phyloP scores from a whole-genome alignment of 805 yeast species.

The Saccharomycopsis synnaedendra region DNA sequence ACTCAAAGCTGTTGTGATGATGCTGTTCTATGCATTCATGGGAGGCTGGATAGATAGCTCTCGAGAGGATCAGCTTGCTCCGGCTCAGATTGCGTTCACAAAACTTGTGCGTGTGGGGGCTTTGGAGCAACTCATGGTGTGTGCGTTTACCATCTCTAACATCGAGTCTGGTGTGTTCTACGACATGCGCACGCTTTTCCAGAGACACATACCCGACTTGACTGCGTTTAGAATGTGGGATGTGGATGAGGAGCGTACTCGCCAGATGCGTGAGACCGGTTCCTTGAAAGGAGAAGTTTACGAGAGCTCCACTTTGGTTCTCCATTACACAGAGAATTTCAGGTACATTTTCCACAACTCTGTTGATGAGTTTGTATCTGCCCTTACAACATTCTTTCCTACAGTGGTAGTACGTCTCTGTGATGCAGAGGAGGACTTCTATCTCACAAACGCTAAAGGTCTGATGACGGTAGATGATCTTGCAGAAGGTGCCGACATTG shows the following conservation, averaged over 20 bases:
- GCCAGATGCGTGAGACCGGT: slow-evolving; percentile 20
- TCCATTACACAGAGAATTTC: neutral
- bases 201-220: slow-evolving; percentile 52
- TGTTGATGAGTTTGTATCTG: slow-evolving; percentile 16
- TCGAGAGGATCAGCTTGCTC: neutral
- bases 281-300: slow-evolving; percentile 2
- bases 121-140: slow-evolving; percentile 50
- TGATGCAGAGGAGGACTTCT: slow-evolving; percentile 18
- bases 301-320: neutral
- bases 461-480: slow-evolving; percentile 48
- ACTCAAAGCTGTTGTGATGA: slow-evolving; percentile 2
- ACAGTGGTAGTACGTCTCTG: slow-evolving; percentile 26
- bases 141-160: too few relatives aligned
- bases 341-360: slow-evolving; percentile 3
- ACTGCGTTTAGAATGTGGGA: slow-evolving; percentile 42
- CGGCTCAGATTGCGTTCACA: slow-evolving; percentile 1
- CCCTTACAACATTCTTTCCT: slow-evolving; percentile 24
- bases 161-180: slow-evolving; percentile 55
- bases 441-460: slow-evolving; percentile 19
- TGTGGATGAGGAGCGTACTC: slow-evolving; percentile 32
- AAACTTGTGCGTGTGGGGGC: slow-evolving; percentile 34
- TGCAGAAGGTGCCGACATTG: slow-evolving; percentile 72
- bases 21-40: slow-evolving; percentile 1
- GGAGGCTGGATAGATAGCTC: too few relatives aligned
- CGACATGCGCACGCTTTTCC: slow-evolving; percentile 56